Conservation (phyloP, 2,329 filamentous ascomycete genomes). For the Septoria linicola region DNA sequence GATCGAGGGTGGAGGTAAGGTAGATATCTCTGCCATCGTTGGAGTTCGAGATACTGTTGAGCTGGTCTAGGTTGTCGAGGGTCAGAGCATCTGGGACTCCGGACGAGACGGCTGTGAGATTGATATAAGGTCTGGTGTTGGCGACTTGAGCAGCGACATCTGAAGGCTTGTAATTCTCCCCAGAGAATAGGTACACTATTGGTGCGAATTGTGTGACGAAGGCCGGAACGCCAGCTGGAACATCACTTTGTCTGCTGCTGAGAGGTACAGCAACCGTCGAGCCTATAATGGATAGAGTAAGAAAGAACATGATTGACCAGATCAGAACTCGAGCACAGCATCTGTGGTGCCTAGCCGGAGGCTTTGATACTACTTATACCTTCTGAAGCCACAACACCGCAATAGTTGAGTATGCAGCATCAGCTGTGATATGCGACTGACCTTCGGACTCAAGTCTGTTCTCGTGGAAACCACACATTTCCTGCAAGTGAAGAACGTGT, state of each 20-base stretch:
- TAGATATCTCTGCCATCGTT: slow-evolving; percentile 40
- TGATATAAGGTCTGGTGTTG: slow-evolving; percentile 42
- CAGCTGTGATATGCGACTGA: slow-evolving; percentile 8
- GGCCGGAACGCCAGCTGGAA: slow-evolving; percentile 27
- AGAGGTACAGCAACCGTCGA: slow-evolving; percentile 9
- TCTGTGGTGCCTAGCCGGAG: not conserved
- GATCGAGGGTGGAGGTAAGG: slow-evolving; percentile 47
- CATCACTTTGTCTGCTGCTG: slow-evolving; percentile 7
- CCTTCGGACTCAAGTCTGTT: not conserved
- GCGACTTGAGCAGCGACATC: slow-evolving; percentile 45
- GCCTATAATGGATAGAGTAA: slow-evolving; percentile 1
- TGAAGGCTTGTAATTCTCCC: slow-evolving; percentile 46
- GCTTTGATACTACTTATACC: slow-evolving; percentile 6
- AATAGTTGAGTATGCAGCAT: not conserved
- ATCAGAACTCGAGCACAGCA: not conserved
- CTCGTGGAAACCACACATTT: not conserved
- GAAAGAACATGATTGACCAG: not conserved
- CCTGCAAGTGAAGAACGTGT: slow-evolving; percentile 4
- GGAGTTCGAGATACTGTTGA: slow-evolving; percentile 42
- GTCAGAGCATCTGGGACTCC: slow-evolving; percentile 40
- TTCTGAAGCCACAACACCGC: not conserved
- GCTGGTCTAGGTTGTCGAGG: slow-evolving; percentile 45
- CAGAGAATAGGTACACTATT: slow-evolving; percentile 46
- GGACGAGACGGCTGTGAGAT: slow-evolving; percentile 29
- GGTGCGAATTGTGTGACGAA: slow-evolving; percentile 41